Base-by-base conservation (phyloP, 2,329 filamentous ascomycete species). In the Drechslerella dactyloides region DNA sequence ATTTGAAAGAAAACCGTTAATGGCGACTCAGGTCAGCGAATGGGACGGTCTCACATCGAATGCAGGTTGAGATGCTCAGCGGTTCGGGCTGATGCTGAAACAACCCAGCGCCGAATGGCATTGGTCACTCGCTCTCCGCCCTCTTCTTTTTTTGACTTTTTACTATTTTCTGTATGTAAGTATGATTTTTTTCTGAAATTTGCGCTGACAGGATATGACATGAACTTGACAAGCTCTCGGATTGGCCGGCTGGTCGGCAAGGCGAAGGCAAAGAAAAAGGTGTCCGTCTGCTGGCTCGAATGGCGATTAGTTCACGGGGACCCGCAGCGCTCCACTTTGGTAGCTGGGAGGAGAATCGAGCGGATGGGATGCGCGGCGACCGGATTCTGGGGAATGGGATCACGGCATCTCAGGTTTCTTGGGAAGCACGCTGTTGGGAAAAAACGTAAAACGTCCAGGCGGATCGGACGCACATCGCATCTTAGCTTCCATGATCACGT, bases 21-120 rank as follows among this genome's bases (percentile, higher is more conserved):
- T n/a, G n/a, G n/a, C n/a, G n/a, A n/a, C n/a, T n/a, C n/a, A n/a
- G n/a, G n/a, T n/a, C n/a, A n/a, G n/a, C n/a, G n/a, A n/a, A n/a
- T n/a, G n/a, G n/a, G n/a, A n/a, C n/a, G n/a, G n/a, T n/a, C n/a
- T n/a, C n/a, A n/a, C n/a, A n/a, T n/a, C n/a, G n/a, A n/a, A n/a
- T 37, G 33, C 6, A 37, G 6, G 7, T 37, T 37, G 33, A 37
- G 13, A 37, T 27, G 44, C 27, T 40, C 50, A 51, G 59, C 59
- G 35, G 37, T 53, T 21, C 48, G 50, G 57, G 64, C 57, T 69
- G 65, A 55, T 24, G 57, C 46, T 64, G 66, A 70, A 70, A 70
- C 66, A 70, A 48, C 57, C 51, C 27, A 69, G 57, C 53, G 54
- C 63, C 58, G 58, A 64, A 48, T 48, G 44, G 54, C 21, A 55